Percentiles rank a stretch among this genome's conserved stretches.
Conservation (phyloP, 2,329 filamentous ascomycete genomes). For the Trichophyton schoenleinii region DNA sequence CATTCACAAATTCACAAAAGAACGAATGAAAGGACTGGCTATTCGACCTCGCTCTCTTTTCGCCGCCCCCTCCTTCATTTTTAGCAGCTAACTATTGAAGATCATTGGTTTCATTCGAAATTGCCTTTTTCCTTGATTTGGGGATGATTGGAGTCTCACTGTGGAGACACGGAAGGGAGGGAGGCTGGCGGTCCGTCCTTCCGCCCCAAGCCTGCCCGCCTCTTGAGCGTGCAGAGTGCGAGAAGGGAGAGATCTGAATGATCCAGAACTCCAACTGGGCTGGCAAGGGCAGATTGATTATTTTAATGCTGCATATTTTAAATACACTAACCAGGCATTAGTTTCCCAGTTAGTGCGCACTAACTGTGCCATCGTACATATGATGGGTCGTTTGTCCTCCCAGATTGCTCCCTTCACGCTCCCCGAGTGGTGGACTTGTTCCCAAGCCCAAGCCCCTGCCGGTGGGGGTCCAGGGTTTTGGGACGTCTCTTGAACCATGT, state of each 20-base stretch:
- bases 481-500: neutral
- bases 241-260: neutral
- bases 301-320: neutral
- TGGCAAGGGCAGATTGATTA: neutral
- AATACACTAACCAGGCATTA: neutral
- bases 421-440: neutral
- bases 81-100: slow-evolving; percentile 1
- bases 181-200: slow-evolving; percentile 3
- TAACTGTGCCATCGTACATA: neutral
- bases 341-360: neutral
- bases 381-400: neutral
- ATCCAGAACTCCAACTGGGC: neutral
- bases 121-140: neutral
- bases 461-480: neutral
- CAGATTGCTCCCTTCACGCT: neutral
- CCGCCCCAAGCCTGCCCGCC: neutral
- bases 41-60: neutral
- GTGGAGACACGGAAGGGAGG: slow-evolving; percentile 3
- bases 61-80: neutral
- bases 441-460: neutral
- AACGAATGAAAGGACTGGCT: neutral
- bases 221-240: no score
- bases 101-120: slow-evolving; percentile 4
- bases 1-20: neutral
- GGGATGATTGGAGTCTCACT: no score